Base-by-base conservation (phyloP, 2,329 filamentous ascomycete genomes). In the Colletotrichum sp. region DNA sequence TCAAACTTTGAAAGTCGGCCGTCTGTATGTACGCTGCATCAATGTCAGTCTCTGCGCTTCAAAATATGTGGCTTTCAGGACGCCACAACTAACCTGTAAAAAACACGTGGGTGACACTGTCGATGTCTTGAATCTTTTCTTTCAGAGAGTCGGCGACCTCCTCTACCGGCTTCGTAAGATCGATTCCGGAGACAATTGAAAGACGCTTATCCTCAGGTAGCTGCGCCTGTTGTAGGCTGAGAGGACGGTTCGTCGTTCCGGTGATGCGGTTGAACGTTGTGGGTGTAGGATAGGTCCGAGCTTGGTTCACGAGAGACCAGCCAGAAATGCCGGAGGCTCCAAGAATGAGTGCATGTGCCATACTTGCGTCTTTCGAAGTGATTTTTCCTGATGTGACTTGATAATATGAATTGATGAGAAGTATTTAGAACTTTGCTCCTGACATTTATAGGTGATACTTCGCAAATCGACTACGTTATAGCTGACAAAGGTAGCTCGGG, bases 291-390 rank as follows among this genome's bases (percentile, higher is more conserved):
- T 79, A 77, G 6, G 13, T 26, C 21, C 36, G 43, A 13, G 68
- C 52, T 16, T 78, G 71, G 69, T 79, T 79, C n/a, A 77, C 12
- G 8, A 78, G 48, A 14, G 78, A 76, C 77, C 78, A 77, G 38
- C 78, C 78, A 4, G 78, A 79, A 26, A 78, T 79, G 7, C 78
- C 77, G 5, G 69, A 76, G 58, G 77, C 78, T 4, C 78, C 76
- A n/a, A 79, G 64, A 30, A 79, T 64, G 4, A 79, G 65, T 30
- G 77, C 77, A 48, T 78, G 76, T 8, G 77, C 69, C 77, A 78
- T 77, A 4, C 2, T 32, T n/a, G 14, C 7, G 18, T 18, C 7
- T 24, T 13, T 13, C 28, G 13, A 58, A 58, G 24, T 5, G 7
- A 58, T 28, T 13, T 10, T 28, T 28, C 16, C 55, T 18, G 55